Base-by-base conservation (phyloP, 2,329 filamentous ascomycete species). In the Aureobasidium melanogenum region DNA sequence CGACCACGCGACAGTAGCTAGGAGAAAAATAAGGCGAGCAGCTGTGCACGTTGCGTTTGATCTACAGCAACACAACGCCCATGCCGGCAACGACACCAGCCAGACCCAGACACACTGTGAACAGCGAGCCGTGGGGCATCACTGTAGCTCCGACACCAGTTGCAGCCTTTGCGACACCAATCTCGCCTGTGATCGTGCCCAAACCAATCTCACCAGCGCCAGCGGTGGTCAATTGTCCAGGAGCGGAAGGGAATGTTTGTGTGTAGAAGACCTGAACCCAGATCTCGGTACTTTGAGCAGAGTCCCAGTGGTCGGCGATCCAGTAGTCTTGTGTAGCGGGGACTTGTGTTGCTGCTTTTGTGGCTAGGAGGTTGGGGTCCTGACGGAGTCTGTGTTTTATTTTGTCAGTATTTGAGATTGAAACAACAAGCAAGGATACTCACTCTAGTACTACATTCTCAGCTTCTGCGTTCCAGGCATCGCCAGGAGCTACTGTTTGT, bases 231-330 rank as follows among this genome's bases (percentile, higher is more conserved):
- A 61, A 63, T 57, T 72, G 69, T 39, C 69, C 67, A 12, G 69
- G 70, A 1, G 70, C 65, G 14, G 58, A 44, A 9, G 64, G 64
- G 61, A 72, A 72, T 10, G 66, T 67, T 46, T 73, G 71, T 1
- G 70, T 71, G 65, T 70, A 72, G 56, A 67, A 58, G 62, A 68
- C 60, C 26, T 65, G 38, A 17, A 64, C 59, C 41, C 63, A 71
- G 30, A 68, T 69, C n/a, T 36, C 41, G 2, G 50, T 41, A 22
- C 50, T 57, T 17, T 17, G 24, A 10, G 43, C 59, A 3, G 62
- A 57, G 43, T 52, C 44, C 57, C 57, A 39, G 44, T 55, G 47
- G 51, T 50, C 62, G 43, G 54, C 54, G 24, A 62, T 52, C 61
- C 61, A 51, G 56, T 52, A 50, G 55, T 41, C 10, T 51, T 26